Percentiles rank a stretch among this genome's conserved stretches.
These are phyloP conservation scores for Aspergillus hancockii DNA, from an alignment of 495 filamentous ascomycete genomes.

Conservation along the genomic window DNA sequence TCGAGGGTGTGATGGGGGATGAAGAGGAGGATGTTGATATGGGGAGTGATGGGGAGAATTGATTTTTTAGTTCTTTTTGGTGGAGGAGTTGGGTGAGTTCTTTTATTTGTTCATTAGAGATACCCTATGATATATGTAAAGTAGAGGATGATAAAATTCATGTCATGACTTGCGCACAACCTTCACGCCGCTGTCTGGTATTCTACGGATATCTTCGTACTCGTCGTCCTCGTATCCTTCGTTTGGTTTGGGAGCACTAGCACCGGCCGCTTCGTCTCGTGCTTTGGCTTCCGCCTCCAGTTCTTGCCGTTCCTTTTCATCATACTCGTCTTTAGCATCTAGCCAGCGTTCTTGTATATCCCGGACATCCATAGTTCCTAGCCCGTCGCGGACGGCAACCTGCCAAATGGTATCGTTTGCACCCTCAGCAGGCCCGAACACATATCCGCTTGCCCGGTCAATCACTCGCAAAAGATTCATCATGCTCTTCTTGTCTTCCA, in stretches of 20 bases:
- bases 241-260: slow-evolving; percentile 13
- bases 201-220: slow-evolving; percentile 30
- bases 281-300: slow-evolving; percentile 62
- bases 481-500: slow-evolving; percentile 96
- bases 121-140: slow-evolving; percentile 41
- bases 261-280: slow-evolving; percentile 30
- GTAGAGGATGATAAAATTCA: slow-evolving; percentile 8
- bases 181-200: slow-evolving; percentile 49
- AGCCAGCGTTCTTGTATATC: slow-evolving; percentile 97
- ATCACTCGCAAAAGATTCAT: slow-evolving; percentile 83
- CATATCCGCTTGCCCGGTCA: slow-evolving; percentile 89
- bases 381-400: slow-evolving; percentile 85
- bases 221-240: slow-evolving; percentile 35
- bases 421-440: slow-evolving; percentile 86
- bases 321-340: slow-evolving; percentile 83
- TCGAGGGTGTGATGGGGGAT: slow-evolving; percentile 30
- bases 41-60: slow-evolving; percentile 36
- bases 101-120: slow-evolving; percentile 29
- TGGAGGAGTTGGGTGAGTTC: slow-evolving; percentile 4
- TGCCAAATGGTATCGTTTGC: slow-evolving; percentile 95
- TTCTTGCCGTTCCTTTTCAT: slow-evolving; percentile 72
- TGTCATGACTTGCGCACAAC: slow-evolving; percentile 44
- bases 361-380: slow-evolving; percentile 72
- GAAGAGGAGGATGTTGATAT: slow-evolving; percentile 55
- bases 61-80: slow-evolving; percentile 8